Conservation (phyloP, 345 rosid species). For the Cochlearia excelsa region DNA sequence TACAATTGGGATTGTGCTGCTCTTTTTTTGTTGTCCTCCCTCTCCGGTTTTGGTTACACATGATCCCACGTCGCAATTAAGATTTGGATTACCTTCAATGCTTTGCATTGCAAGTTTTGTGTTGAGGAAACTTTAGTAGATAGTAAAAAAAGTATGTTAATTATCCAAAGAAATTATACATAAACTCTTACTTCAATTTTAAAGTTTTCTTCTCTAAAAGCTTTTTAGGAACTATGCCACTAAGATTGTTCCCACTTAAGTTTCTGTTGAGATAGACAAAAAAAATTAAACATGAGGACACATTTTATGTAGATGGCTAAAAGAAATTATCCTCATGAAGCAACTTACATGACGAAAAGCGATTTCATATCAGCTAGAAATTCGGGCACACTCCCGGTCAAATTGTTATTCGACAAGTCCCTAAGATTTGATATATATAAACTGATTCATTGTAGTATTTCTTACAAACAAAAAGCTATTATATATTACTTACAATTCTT, state of each 20-base stretch:
- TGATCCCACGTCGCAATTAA: background rate
- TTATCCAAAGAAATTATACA: background rate
- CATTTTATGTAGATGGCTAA: background rate
- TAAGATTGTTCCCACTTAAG: slow-evolving; percentile 37
- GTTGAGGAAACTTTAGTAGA: background rate
- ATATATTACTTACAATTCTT: slow-evolving; percentile 37
- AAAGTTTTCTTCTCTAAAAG: slow-evolving; percentile 28
- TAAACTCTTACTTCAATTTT: slow-evolving; percentile 8
- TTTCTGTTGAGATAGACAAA: slow-evolving; percentile 31
- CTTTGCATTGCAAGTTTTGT: background rate
- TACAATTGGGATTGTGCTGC: slow-evolving; percentile 16
- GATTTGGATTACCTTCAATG: slow-evolving; percentile 7
- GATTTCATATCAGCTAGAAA: slow-evolving; percentile 40
- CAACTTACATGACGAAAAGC: slow-evolving; percentile 46
- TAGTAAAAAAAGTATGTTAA: background rate
- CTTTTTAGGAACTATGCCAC: slow-evolving; percentile 36
- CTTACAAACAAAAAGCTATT: background rate
- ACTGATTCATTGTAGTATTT: no score
- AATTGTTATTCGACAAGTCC: slow-evolving; percentile 46
- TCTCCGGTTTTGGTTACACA: background rate
- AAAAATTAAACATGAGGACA: background rate
- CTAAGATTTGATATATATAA: slow-evolving; percentile 23
- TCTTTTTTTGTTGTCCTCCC: slow-evolving; percentile 1
- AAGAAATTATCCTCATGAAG: background rate
- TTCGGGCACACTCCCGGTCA: slow-evolving; percentile 40